These are phyloP conservation scores for Brassica hybrid DNA, from an alignment of 441 rosid species.

Conservation along the genomic window DNA sequence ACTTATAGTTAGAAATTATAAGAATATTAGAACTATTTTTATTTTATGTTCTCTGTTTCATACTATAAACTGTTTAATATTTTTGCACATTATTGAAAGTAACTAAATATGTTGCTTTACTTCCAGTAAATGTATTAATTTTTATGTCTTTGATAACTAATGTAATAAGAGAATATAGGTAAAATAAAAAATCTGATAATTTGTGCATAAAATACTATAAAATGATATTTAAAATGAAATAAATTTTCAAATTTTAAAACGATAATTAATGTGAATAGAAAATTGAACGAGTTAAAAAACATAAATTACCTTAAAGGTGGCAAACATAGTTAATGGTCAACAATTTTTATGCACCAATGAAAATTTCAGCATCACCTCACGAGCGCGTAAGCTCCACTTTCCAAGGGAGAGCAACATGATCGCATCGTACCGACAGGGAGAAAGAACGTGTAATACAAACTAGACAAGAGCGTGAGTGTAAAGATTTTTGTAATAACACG, in stretches of 20 bases:
- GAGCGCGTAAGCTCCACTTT: not conserved
- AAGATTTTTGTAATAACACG: constrained; percentile 5
- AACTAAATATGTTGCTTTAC: not conserved
- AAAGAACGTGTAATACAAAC: not conserved
- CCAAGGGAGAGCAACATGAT: not conserved
- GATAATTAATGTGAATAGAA: not conserved
- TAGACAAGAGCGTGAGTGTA: not conserved
- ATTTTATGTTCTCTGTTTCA: no score
- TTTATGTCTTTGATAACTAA: not conserved
- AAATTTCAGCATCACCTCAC: not conserved
- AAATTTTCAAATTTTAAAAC: no score
- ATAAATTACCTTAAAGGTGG: constrained; percentile 25
- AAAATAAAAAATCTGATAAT: not conserved
- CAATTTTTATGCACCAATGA: constrained; percentile 26
- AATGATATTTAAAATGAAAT: no score
- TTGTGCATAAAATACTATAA: not conserved
- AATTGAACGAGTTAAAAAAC: not conserved
- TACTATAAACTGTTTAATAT: not conserved
- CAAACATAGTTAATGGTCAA: constrained; percentile 47
- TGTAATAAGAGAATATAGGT: not conserved
- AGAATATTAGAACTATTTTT: no score
- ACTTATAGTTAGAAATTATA: not conserved
- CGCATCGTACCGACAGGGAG: constrained; percentile 29
- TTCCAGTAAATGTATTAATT: not conserved
- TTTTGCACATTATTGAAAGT: not conserved